Conservation (phyloP, 768 basidiomycete species). For the Agaricus blazei region DNA sequence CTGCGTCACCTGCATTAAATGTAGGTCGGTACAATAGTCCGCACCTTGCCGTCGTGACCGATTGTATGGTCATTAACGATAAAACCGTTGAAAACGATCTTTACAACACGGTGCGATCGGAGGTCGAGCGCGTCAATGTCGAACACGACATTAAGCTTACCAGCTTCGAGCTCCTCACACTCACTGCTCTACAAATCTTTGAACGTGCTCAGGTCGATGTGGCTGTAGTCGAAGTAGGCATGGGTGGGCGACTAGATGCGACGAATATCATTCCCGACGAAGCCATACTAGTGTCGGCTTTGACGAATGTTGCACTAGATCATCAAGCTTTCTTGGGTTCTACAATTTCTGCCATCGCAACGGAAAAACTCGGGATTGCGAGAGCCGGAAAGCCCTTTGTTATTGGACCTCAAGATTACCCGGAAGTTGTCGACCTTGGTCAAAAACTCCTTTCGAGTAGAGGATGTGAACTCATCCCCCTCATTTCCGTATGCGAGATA, state of each 20-base stretch:
- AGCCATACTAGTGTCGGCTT: conserved; percentile 67
- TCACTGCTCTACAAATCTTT: conserved; percentile 75
- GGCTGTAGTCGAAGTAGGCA: conserved; percentile 87
- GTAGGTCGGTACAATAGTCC: conserved; percentile 91
- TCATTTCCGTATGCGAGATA: conserved; percentile 35
- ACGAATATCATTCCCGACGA: conserved; percentile 83
- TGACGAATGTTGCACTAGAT: conserved; percentile 88
- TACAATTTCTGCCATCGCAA: conserved; percentile 68
- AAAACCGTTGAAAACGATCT: conserved; percentile 38
- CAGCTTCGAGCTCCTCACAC: conserved; percentile 81
- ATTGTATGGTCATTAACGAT: conserved; percentile 70
- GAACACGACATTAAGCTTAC: conserved; percentile 45
- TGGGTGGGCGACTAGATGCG: conserved; percentile 91
- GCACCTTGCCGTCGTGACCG: conserved; percentile 74
- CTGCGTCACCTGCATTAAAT: conserved; percentile 47
- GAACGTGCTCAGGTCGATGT: conserved; percentile 68
- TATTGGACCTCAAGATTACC: conserved; percentile 56
- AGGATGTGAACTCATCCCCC: conserved; percentile 34
- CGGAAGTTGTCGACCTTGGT: conserved; percentile 43
- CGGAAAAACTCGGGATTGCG: conserved; percentile 81
- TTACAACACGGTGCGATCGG: conserved; percentile 42
- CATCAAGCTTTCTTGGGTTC: conserved; percentile 87
- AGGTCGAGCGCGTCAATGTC: conserved; percentile 45
- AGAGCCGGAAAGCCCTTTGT: conserved; percentile 58
- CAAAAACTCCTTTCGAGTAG: conserved; percentile 40